Percentiles rank a stretch among this genome's conserved stretches.
Conservation (phyloP, 2,329 filamentous ascomycete species). For the Ascochyta fabae region DNA sequence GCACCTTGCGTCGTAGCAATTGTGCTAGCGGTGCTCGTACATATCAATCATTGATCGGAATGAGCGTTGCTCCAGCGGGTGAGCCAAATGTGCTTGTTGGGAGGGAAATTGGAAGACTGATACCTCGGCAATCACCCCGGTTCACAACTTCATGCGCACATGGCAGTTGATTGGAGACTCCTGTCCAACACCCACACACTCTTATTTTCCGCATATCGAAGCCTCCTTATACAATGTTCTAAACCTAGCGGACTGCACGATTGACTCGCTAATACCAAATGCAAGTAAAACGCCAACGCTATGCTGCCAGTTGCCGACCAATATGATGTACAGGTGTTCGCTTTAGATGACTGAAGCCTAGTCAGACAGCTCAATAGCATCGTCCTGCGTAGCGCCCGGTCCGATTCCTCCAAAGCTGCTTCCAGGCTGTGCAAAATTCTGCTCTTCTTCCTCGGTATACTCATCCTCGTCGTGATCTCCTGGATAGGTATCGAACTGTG, state of each 20-base stretch:
- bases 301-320: constrained; percentile 3
- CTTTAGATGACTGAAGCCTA: constrained; percentile 6
- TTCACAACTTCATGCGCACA: no score
- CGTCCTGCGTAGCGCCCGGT: constrained; percentile 39
- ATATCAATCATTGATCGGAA: background rate
- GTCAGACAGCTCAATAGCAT: constrained; percentile 46
- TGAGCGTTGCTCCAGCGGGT: background rate
- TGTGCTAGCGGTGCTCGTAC: background rate
- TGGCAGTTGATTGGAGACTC: background rate
- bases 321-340: background rate
- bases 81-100: background rate
- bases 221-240: background rate
- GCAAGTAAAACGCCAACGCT: constrained; percentile 12
- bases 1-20: background rate
- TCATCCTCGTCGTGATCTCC: constrained; percentile 21
- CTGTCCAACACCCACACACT: background rate
- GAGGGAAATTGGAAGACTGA: no score
- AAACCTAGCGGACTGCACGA: background rate
- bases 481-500: constrained; percentile 7
- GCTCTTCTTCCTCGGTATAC: constrained; percentile 19
- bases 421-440: constrained; percentile 8
- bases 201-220: background rate
- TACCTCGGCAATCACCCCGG: no score
- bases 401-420: constrained; percentile 11
- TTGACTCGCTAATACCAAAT: background rate